phyloP scores from a whole-genome alignment of 768 basidiomycete species.

The Tubosaeta brunneosetosa region DNA sequence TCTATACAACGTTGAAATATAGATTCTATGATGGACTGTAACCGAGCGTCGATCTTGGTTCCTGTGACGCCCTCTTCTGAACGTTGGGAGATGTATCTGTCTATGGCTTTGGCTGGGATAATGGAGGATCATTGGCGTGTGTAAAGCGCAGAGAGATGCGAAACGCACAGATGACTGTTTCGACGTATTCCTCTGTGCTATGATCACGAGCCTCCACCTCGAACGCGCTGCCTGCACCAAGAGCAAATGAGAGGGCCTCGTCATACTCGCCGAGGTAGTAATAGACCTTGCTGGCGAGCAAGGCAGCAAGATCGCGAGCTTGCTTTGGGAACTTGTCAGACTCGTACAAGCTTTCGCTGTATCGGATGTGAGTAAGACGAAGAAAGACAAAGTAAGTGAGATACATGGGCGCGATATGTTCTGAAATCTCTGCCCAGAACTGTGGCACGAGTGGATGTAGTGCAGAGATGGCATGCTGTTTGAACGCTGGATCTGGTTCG shows the following conservation, averaged over 20 bases:
- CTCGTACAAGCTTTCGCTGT: conserved; percentile 89
- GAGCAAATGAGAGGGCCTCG: conserved; percentile 92
- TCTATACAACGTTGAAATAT: conserved; percentile 84
- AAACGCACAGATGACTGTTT: conserved; percentile 88
- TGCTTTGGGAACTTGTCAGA: conserved; percentile 66
- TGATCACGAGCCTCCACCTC: conserved; percentile 60
- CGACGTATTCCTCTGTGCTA: conserved; percentile 82
- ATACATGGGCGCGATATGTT: conserved; percentile 85
- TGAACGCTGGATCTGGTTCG: conserved; percentile 83
- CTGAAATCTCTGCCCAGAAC: conserved; percentile 99
- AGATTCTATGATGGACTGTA: conserved; percentile 81
- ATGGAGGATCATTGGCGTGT: not conserved
- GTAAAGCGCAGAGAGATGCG: not conserved
- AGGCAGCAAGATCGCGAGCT: conserved; percentile 77
- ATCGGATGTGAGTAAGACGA: conserved; percentile 5
- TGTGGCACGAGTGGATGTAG: conserved; percentile 82
- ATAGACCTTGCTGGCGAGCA: conserved; percentile 97
- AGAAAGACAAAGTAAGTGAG: conserved; percentile 29
- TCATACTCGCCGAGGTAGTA: conserved; percentile 95
- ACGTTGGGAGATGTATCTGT: conserved; percentile 79
- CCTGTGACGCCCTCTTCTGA: conserved; percentile 45
- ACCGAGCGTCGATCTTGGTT: conserved; percentile 69
- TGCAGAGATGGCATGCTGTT: conserved; percentile 84
- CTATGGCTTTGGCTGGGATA: conserved; percentile 86
- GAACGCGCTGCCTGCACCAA: conserved; percentile 85